Evolutionary conservation across 2,329 filamentous ascomycete genomes (phyloP).

Genomic region (Byssochlamys sp.): DNA sequence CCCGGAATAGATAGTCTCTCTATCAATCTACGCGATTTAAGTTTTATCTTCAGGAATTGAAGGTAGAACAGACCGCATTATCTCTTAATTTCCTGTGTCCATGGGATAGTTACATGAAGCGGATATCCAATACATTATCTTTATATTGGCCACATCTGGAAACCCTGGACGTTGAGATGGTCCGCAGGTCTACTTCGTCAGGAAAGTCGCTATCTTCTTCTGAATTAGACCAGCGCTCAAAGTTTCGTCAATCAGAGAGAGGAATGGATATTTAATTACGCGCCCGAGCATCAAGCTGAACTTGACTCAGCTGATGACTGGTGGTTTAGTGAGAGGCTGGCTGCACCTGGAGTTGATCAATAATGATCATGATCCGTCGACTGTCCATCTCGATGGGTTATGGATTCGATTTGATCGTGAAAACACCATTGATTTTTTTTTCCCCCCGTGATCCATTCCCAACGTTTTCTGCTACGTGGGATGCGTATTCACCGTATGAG

Average conservation of each 20-base stretch:
- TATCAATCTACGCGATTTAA: not conserved
- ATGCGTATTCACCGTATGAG: not conserved
- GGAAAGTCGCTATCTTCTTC: too few relatives aligned
- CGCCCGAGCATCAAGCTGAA: too few relatives aligned
- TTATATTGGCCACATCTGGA: not conserved
- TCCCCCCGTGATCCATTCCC: not conserved
- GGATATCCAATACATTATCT: not conserved
- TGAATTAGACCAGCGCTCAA: too few relatives aligned
- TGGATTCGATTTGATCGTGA: not conserved
- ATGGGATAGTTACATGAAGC: not conserved
- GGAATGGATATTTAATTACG: too few relatives aligned
- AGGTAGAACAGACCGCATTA: not conserved
- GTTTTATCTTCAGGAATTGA: not conserved
- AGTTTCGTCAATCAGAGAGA: too few relatives aligned
- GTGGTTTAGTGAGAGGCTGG: too few relatives aligned
- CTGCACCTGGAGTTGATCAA: too few relatives aligned
- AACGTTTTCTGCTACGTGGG: not conserved
- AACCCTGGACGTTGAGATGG: not conserved
- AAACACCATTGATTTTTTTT: not conserved
- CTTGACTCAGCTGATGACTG: too few relatives aligned
- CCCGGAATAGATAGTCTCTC: not conserved
- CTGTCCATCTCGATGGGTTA: too few relatives aligned
- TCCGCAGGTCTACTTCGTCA: not conserved
- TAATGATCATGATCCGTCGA: too few relatives aligned
- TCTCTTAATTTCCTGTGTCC: not conserved